A percentile compares a stretch with the other conserved stretches of the same genome.
phyloP scores from a whole-genome alignment of 2,329 filamentous ascomycete genomes.

The Aspergillus pseudoviridinutans region DNA sequence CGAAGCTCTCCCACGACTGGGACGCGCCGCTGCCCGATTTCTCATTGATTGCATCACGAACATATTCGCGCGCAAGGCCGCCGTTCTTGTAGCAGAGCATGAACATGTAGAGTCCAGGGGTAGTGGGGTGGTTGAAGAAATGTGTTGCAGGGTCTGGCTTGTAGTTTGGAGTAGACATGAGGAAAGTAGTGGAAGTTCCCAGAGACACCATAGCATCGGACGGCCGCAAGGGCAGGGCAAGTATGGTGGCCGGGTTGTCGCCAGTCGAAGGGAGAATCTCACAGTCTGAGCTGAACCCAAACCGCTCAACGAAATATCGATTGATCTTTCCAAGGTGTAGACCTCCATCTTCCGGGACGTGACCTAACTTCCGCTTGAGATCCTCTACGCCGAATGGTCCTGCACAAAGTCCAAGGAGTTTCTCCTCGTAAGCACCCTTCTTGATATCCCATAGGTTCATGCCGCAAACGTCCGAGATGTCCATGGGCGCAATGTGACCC shows the following conservation, averaged over 20 bases:
- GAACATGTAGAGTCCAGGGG: constrained; percentile 92
- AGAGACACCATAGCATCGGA: constrained; percentile 92
- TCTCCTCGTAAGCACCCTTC: constrained; percentile 66
- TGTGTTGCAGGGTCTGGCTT: constrained; percentile 87
- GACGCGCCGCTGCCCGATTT: constrained; percentile 41
- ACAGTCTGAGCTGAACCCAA: constrained; percentile 72
- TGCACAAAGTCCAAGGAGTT: constrained; percentile 70
- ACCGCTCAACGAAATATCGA: constrained; percentile 72
- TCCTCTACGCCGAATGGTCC: constrained; percentile 60
- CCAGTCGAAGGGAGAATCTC: constrained; percentile 84
- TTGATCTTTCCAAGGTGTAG: constrained; percentile 71
- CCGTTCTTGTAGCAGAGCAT: constrained; percentile 99
- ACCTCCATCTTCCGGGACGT: constrained; percentile 76
- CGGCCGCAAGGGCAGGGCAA: constrained; percentile 79
- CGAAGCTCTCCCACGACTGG: constrained; percentile 75
- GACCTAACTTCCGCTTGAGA: constrained; percentile 73
- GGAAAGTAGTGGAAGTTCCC: constrained; percentile 92
- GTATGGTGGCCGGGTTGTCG: constrained; percentile 93
- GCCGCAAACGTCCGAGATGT: constrained; percentile 90
- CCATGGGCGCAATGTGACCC: constrained; percentile 79
- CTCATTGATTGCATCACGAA: constrained; percentile 73
- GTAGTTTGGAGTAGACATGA: constrained; percentile 94
- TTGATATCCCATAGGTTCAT: constrained; percentile 96
- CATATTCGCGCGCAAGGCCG: constrained; percentile 82
- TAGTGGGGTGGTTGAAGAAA: constrained; percentile 97